Evolutionary conservation across 2,329 filamentous ascomycete species (phyloP).

Genomic region (Colletotrichum spinosum): DNA sequence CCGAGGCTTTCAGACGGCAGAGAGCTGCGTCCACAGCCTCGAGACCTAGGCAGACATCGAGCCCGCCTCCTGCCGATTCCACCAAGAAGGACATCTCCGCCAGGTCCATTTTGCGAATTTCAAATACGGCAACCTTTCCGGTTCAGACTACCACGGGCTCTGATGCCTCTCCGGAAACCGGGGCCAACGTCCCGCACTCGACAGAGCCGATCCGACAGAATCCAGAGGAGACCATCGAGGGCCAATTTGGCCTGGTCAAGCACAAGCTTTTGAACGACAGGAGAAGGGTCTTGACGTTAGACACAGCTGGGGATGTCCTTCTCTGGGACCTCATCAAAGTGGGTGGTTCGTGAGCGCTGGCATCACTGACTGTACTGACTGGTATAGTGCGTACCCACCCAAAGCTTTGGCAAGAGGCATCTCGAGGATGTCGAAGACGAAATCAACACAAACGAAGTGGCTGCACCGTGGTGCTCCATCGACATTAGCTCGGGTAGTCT

Average conservation of each 20-base stretch:
- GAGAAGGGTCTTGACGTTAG: slow-evolving; percentile 87
- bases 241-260: slow-evolving; percentile 94
- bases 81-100: slow-evolving; percentile 77
- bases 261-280: slow-evolving; percentile 92
- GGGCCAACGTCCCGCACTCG: slow-evolving; percentile 37
- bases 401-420: slow-evolving; percentile 94
- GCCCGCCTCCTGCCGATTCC: slow-evolving; percentile 47
- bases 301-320: slow-evolving; percentile 94
- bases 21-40: slow-evolving; percentile 55
- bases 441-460: slow-evolving; percentile 88
- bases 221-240: slow-evolving; percentile 87
- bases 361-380: slow-evolving; percentile 35
- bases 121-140: slow-evolving; percentile 85
- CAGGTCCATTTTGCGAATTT: slow-evolving; percentile 83
- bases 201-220: slow-evolving; percentile 72
- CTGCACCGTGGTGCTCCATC: slow-evolving; percentile 96
- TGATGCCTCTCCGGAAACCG: slow-evolving; percentile 59
- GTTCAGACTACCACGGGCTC: slow-evolving; percentile 63
- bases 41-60: slow-evolving; percentile 43
- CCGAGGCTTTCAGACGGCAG: slow-evolving; percentile 63
- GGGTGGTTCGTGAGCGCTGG: slow-evolving; percentile 41
- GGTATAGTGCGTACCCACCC: slow-evolving; percentile 81
- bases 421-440: slow-evolving; percentile 90
- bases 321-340: slow-evolving; percentile 94
- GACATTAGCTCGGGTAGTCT: slow-evolving; percentile 93